Percentiles rank a stretch among this genome's conserved stretches.
phyloP scores from a whole-genome alignment of 1,139 yeast species.

The Debaryomyces subglobosus region DNA sequence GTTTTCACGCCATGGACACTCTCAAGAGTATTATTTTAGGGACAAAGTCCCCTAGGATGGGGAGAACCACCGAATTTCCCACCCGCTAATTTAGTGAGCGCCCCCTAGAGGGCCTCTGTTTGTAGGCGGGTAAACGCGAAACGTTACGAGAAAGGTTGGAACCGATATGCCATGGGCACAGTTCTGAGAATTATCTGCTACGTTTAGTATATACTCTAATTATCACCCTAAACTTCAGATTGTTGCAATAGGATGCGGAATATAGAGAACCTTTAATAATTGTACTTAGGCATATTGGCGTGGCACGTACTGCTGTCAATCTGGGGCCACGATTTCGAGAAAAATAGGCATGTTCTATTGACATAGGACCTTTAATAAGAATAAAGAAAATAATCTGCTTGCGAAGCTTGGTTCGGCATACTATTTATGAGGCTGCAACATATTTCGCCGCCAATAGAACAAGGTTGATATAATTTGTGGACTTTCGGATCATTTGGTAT shows the following conservation, averaged over 20 bases:
- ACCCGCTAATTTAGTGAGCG: slow-evolving; percentile 49
- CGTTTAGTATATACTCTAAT: neutral
- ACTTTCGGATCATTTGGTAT: neutral
- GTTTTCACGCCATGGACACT: slow-evolving; percentile 69
- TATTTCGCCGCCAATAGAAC: neutral
- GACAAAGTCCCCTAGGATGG: slow-evolving; percentile 42
- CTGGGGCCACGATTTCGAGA: no score
- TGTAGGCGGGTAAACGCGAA: slow-evolving; percentile 74
- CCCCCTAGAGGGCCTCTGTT: slow-evolving; percentile 30
- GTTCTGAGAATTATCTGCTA: neutral
- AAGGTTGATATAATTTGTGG: neutral
- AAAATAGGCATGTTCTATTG: no score
- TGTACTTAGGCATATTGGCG: no score
- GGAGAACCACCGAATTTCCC: slow-evolving; percentile 85
- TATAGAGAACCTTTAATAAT: no score
- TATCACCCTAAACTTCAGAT: neutral
- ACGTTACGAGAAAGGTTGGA: slow-evolving; percentile 49
- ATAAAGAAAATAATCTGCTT: neutral
- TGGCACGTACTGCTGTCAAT: no score
- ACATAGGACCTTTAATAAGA: neutral
- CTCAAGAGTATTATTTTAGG: slow-evolving; percentile 56
- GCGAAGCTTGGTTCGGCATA: neutral
- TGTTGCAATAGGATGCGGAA: neutral
- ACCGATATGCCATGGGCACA: slow-evolving; percentile 30
- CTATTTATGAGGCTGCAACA: neutral